Evolutionary conservation across 495 filamentous ascomycete genomes (phyloP), one percentile per base, ranked within the genome.

Genomic region (Pyrenopolyporus hunteri): DNA sequence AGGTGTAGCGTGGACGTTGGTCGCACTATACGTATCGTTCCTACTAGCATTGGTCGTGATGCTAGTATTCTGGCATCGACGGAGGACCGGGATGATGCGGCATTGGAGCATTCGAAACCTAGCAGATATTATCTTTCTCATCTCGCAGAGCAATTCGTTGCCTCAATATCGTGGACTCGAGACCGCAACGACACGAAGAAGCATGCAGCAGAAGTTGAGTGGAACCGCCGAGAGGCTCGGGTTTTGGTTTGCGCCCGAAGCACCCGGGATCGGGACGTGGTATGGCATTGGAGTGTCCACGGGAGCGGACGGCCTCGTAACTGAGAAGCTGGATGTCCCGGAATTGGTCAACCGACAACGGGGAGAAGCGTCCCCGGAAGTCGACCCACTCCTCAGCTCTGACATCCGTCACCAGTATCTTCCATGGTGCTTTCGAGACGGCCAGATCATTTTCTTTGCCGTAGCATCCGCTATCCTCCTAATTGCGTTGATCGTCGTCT

Each of bases 51-150:
- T 87, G 2, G 50, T 82, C 23, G 61, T 79, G 13, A 57, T 89
- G 5, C 68, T 88, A 14, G 59, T 75, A 10, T 75, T 72, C 48
- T 76, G 80, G 70, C 81, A 75, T 42, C 66, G 84, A 26, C 73
- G 81, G 19, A 76, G 75, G 26, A 90, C 91, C 0, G 92, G 92
- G 2, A 74, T 97, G 64, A 85, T 87, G 71, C 48, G 51, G 22
- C 36, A 43, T 17, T 97, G 92, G 92, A 91, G 93, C 70, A 83
- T 90, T 1, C 74, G 85, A n/a, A 91, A 86, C 10, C 73, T 96
- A 17, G 92, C 89, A 7, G 92, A 96, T 69, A 71, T 94, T 20
- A 78, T 90, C 39, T 82, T 85, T 3, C 74, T 96, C 7, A 81
- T 95, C 11, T 87, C 91, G 29, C 80, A 89, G 37, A 91, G 90